A percentile compares a stretch with the other conserved stretches of the same genome.
phyloP scores from a whole-genome alignment of 805 yeast genomes.

The Candida wancherniae region DNA sequence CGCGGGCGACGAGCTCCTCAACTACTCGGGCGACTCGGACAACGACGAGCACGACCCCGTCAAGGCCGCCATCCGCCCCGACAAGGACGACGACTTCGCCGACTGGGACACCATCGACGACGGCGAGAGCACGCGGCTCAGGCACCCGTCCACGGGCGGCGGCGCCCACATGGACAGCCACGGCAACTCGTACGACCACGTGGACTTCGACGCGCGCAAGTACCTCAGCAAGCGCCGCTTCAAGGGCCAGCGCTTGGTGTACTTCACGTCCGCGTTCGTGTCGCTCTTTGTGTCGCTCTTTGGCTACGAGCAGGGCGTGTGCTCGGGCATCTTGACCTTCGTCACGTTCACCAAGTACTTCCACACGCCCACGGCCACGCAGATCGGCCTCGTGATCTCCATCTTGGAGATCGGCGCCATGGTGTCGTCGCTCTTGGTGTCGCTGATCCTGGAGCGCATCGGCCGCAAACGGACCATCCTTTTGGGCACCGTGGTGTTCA shows the following conservation, averaged over 20 bases:
- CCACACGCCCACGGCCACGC: constrained; percentile 14
- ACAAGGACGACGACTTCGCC: constrained; percentile 11
- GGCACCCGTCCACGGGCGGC: constrained; percentile 1
- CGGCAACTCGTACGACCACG: constrained; percentile 32
- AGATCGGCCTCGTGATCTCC: constrained; percentile 17
- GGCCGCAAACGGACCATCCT: constrained; percentile 19
- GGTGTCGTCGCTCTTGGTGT: constrained; percentile 17
- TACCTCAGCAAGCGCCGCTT: constrained; percentile 30
- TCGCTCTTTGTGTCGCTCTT: constrained; percentile 36
- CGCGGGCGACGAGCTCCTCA: background rate
- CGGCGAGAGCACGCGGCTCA: constrained; percentile 9
- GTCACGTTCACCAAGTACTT: constrained; percentile 50
- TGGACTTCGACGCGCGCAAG: constrained; percentile 32
- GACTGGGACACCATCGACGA: constrained; percentile 14
- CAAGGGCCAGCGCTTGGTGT: constrained; percentile 38
- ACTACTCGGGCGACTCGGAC: no score
- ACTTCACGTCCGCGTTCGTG: constrained; percentile 42
- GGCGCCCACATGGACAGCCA: constrained; percentile 21
- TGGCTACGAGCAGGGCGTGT: constrained; percentile 63
- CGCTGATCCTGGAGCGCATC: constrained; percentile 13
- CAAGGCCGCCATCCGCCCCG: constrained; percentile 1
- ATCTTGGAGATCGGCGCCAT: constrained; percentile 20
- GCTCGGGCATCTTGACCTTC: constrained; percentile 80
- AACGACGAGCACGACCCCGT: no score
- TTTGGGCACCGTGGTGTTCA: constrained; percentile 15